Conservation (phyloP, 345 rosid genomes). For the Acer yangbiense region DNA sequence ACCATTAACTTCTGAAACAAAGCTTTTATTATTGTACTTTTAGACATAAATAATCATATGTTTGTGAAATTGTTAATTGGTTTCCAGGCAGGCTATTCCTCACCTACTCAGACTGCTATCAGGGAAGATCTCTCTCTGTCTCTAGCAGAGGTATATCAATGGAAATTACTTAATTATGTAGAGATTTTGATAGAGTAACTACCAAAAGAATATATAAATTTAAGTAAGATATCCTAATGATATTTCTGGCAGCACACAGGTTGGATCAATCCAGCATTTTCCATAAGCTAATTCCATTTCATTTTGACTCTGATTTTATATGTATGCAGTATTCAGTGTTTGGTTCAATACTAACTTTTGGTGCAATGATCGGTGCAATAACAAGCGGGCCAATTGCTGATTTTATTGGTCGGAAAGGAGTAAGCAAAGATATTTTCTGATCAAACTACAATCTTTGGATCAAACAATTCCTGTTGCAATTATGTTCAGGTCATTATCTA, state of each 20-base stretch:
- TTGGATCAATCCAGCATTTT: too few relatives aligned
- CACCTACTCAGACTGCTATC: constrained; percentile 85
- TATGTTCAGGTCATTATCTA: constrained; percentile 1
- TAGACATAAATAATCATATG: too few relatives aligned
- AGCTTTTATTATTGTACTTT: background rate
- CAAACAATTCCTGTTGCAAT: background rate
- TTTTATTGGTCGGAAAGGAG: constrained; percentile 84
- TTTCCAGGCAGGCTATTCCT: constrained; percentile 85
- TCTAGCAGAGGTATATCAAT: constrained; percentile 54
- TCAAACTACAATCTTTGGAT: background rate
- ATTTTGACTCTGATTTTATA: constrained; percentile 14
- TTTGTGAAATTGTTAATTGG: constrained; percentile 1
- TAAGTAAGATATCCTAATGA: background rate
- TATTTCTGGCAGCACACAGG: background rate
- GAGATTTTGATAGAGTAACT: background rate
- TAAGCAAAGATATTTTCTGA: constrained; percentile 28
- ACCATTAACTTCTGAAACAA: background rate
- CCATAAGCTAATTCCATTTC: background rate
- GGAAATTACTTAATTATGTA: background rate
- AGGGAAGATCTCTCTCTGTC: constrained; percentile 66
- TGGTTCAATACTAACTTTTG: constrained; percentile 84
- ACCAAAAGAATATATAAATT: background rate
- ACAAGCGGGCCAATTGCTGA: constrained; percentile 86
- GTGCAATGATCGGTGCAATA: constrained; percentile 97
- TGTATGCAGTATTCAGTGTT: constrained; percentile 70